Conservation (phyloP, 257 asterid species). For the Solanum virginianum region DNA sequence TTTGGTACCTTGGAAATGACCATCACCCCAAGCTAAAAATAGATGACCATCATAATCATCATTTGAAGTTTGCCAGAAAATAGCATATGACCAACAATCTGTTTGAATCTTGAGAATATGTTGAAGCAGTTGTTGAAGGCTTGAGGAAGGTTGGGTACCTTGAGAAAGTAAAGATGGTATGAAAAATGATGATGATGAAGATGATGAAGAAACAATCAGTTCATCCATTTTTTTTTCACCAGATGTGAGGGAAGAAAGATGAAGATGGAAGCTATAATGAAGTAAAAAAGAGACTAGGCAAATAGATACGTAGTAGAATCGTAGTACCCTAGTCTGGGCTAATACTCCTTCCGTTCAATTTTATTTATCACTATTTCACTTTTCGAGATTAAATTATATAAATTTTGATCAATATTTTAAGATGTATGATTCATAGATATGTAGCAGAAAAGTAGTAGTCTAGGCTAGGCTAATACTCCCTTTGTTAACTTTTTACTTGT, state of each 20-base stretch:
- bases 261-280: not conserved
- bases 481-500: no score
- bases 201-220: not conserved
- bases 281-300: not conserved
- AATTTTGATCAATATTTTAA: no score
- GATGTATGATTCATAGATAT: no score
- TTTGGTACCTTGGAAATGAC: slow-evolving; percentile 33
- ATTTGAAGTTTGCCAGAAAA: slow-evolving; percentile 35
- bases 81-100: slow-evolving; percentile 45
- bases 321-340: not conserved
- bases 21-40: slow-evolving; percentile 46
- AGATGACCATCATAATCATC: slow-evolving; percentile 25
- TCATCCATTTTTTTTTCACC: not conserved
- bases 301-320: not conserved
- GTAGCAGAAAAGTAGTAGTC: no score
- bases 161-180: not conserved
- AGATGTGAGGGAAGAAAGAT: not conserved
- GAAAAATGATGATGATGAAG: not conserved
- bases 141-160: not conserved
- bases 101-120: slow-evolving; percentile 32
- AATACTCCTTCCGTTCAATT: no score
- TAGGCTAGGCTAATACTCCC: not conserved
- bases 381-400: no score
- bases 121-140: slow-evolving; percentile 41
- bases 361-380: no score